phyloP scores from a whole-genome alignment of 2,329 filamentous ascomycete genomes.

The Akanthomyces lecanii region DNA sequence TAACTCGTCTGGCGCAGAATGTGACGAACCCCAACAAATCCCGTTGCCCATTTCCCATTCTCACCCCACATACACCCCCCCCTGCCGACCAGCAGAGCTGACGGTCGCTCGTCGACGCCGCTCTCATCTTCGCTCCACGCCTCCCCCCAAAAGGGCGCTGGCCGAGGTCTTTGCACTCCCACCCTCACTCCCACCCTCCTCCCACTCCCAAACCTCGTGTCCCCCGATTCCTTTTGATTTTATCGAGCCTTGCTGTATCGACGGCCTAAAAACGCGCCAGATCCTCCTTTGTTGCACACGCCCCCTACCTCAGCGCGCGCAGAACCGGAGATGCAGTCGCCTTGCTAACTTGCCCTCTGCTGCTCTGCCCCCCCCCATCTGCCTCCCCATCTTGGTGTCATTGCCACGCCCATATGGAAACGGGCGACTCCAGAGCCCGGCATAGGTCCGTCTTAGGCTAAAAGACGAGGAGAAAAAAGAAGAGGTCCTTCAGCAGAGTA shows the following conservation, averaged over 20 bases:
- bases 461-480: not conserved
- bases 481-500: not conserved
- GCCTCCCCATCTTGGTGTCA: slow-evolving; percentile 9
- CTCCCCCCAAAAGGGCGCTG: not conserved
- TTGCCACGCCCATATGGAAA: slow-evolving; percentile 34
- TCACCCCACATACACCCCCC: not conserved
- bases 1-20: no score
- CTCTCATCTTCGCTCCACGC: not conserved
- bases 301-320: not conserved
- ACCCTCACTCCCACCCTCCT: not conserved
- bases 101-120: no score
- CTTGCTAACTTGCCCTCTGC: not conserved
- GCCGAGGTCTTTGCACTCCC: not conserved
- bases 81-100: not conserved
- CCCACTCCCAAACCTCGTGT: not conserved
- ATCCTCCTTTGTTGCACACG: slow-evolving; percentile 28
- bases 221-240: slow-evolving; percentile 2
- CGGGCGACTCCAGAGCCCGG: slow-evolving; percentile 35
- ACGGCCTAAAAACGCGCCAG: slow-evolving; percentile 33
- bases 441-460: slow-evolving; percentile 33
- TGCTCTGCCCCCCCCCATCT: not conserved
- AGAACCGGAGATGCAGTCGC: not conserved
- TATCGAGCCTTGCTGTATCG: slow-evolving; percentile 26
- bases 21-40: no score
- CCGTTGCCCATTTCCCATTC: not conserved